phyloP scores from a whole-genome alignment of 345 rosid genomes.

The Microthlaspi erraticum region DNA sequence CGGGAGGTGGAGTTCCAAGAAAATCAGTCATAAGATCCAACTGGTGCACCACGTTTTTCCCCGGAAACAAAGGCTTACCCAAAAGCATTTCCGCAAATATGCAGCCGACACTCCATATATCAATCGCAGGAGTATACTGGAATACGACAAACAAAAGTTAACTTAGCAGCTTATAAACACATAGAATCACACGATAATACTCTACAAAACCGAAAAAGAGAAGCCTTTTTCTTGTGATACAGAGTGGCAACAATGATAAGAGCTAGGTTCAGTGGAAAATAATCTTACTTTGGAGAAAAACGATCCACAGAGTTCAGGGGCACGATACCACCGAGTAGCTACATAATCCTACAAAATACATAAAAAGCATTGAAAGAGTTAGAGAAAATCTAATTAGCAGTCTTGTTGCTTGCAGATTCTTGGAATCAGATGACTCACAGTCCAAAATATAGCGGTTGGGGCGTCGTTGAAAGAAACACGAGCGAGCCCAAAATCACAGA shows the following conservation, averaged over 20 bases:
- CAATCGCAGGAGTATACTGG: slow-evolving; percentile 96
- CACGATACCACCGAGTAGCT: slow-evolving; percentile 99
- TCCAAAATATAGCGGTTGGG: slow-evolving; percentile 97
- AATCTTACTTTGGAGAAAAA: slow-evolving; percentile 92
- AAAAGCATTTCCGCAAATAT: slow-evolving; percentile 97
- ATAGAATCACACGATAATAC: slow-evolving; percentile 3
- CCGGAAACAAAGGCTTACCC: slow-evolving; percentile 94
- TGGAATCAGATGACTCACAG: slow-evolving; percentile 60
- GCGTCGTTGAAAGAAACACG: slow-evolving; percentile 97
- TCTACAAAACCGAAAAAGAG: not conserved
- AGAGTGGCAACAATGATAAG: slow-evolving; percentile 5
- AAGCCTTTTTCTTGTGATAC: slow-evolving; percentile 18
- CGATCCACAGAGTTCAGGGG: slow-evolving; percentile 99
- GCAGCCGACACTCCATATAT: slow-evolving; percentile 99
- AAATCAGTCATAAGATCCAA: slow-evolving; percentile 95
- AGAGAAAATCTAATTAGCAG: not conserved
- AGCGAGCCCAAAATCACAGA: slow-evolving; percentile 99
- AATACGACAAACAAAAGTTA: slow-evolving; percentile 26
- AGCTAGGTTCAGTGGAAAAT: not conserved
- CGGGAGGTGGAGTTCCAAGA: slow-evolving; percentile 90
- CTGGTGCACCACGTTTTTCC: slow-evolving; percentile 95
- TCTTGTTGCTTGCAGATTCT: not conserved
- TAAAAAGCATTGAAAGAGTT: not conserved
- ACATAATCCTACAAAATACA: slow-evolving; percentile 80
- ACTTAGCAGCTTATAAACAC: slow-evolving; percentile 30